Evolutionary conservation across 108 stramenopile genomes (phyloP).

Genomic region (Seminavis robusta): DNA sequence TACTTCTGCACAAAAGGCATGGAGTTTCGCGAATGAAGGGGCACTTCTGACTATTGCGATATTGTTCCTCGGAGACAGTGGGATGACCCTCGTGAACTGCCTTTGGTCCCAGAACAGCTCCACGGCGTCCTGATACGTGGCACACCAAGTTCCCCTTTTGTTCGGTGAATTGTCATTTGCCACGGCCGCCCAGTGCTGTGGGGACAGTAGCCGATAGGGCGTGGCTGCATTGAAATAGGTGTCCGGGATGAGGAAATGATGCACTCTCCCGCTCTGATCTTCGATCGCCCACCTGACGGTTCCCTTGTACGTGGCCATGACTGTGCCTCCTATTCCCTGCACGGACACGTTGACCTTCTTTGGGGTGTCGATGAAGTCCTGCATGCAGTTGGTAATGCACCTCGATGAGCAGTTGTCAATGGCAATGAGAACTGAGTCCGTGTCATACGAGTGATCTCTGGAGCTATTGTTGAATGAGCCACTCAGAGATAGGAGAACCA

Average conservation of each 20-base stretch:
- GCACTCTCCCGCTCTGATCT: conserved; percentile 9
- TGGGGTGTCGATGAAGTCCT: conserved; percentile 4
- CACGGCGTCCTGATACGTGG: too few relatives aligned
- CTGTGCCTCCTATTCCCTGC: conserved; percentile 4
- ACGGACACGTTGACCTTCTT: neutral
- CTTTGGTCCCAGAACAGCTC: too few relatives aligned
- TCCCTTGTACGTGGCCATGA: too few relatives aligned
- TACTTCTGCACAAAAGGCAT: neutral
- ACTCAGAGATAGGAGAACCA: too few relatives aligned
- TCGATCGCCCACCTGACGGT: conserved; percentile 12
- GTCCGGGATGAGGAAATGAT: too few relatives aligned
- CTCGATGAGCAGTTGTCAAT: conserved; percentile 2
- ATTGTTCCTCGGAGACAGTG: neutral
- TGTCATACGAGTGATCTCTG: too few relatives aligned
- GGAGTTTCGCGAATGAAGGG: neutral
- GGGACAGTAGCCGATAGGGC: too few relatives aligned
- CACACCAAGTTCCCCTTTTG: too few relatives aligned
- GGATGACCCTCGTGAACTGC: neutral
- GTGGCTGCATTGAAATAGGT: too few relatives aligned
- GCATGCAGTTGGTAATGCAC: neutral
- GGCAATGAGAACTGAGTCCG: conserved; percentile 5
- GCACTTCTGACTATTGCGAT: neutral
- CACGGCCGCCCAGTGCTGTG: too few relatives aligned
- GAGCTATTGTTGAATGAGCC: too few relatives aligned
- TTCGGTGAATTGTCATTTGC: too few relatives aligned